Percentiles rank a stretch among this genome's conserved stretches.
These are phyloP conservation scores for Tephrocybe sp. DNA, from an alignment of 768 basidiomycete genomes.

Conservation along the genomic window DNA sequence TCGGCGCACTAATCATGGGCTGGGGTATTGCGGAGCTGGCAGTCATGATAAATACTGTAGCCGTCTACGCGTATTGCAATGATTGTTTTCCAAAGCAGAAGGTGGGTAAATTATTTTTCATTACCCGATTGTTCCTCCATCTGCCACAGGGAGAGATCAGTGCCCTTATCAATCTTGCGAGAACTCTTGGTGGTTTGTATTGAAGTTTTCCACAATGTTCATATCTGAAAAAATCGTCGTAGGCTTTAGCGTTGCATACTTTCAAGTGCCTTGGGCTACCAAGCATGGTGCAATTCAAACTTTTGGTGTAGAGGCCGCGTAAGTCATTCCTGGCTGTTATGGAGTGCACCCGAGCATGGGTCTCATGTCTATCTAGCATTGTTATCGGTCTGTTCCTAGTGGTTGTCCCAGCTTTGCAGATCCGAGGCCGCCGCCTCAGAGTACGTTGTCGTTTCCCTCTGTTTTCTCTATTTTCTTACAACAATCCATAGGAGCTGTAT, in stretches of 20 bases:
- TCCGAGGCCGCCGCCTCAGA: slow-evolving; percentile 41
- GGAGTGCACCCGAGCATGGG: neutral
- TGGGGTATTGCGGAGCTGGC: slow-evolving; percentile 57
- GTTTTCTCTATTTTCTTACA: neutral
- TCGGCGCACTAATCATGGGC: slow-evolving; percentile 53
- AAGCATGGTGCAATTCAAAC: slow-evolving; percentile 53
- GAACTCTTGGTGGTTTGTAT: slow-evolving; percentile 44
- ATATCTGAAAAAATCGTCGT: neutral
- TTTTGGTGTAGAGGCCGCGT: slow-evolving; percentile 57
- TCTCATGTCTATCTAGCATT: slow-evolving; percentile 28
- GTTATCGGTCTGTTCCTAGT: slow-evolving; percentile 49
- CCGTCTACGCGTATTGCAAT: slow-evolving; percentile 52
- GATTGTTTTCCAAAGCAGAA: slow-evolving; percentile 48
- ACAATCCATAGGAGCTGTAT: slow-evolving; percentile 18
- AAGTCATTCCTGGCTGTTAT: slow-evolving; percentile 17
- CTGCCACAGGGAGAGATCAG: slow-evolving; percentile 49
- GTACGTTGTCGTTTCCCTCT: slow-evolving; percentile 27
- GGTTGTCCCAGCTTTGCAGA: slow-evolving; percentile 46
- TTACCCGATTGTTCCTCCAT: neutral
- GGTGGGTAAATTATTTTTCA: slow-evolving; percentile 17
- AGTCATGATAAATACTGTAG: slow-evolving; percentile 53
- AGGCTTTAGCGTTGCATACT: slow-evolving; percentile 56
- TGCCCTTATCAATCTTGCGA: slow-evolving; percentile 52
- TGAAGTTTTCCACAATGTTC: neutral
- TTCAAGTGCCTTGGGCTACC: slow-evolving; percentile 56